Evolutionary conservation across 148 eudicot genomes (phyloP).

Genomic region (Amaranthus hypochondriacus): DNA sequence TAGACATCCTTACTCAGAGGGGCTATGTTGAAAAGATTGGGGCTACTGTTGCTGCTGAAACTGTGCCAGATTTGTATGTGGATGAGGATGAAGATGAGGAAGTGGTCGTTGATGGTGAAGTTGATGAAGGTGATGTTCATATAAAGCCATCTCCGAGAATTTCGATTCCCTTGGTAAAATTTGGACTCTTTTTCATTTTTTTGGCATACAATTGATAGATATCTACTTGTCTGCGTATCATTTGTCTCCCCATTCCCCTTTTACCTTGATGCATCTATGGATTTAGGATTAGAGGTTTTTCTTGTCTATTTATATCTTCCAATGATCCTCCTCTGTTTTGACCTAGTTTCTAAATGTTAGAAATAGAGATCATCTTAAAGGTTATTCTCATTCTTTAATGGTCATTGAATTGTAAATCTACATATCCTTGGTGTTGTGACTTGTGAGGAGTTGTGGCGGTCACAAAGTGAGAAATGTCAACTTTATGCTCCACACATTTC

Average conservation of each 20-base stretch:
- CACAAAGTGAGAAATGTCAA: background rate
- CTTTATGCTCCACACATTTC: background rate
- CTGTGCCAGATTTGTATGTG: conserved; percentile 51
- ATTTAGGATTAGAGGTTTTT: background rate
- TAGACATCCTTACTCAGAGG: conserved; percentile 77
- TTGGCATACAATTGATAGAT: background rate
- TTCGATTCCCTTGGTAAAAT: conserved; percentile 64
- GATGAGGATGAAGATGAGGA: conserved; percentile 98
- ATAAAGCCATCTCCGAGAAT: conserved; percentile 77
- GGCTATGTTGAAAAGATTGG: conserved; percentile 75
- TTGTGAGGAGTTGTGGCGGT: background rate
- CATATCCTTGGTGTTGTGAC: no score
- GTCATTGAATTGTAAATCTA: no score
- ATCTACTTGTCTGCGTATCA: background rate
- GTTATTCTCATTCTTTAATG: no score
- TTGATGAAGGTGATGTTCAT: conserved; percentile 97
- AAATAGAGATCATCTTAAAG: no score
- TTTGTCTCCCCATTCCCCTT: background rate
- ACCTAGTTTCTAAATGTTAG: no score
- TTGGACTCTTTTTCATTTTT: background rate
- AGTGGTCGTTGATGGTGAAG: conserved; percentile 95
- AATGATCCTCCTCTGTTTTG: no score
- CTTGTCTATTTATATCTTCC: background rate
- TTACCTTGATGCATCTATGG: background rate
- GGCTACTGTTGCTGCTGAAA: conserved; percentile 45